Conservation (phyloP, 202 grass and related monocot genomes). For the Zoysia matrella region DNA sequence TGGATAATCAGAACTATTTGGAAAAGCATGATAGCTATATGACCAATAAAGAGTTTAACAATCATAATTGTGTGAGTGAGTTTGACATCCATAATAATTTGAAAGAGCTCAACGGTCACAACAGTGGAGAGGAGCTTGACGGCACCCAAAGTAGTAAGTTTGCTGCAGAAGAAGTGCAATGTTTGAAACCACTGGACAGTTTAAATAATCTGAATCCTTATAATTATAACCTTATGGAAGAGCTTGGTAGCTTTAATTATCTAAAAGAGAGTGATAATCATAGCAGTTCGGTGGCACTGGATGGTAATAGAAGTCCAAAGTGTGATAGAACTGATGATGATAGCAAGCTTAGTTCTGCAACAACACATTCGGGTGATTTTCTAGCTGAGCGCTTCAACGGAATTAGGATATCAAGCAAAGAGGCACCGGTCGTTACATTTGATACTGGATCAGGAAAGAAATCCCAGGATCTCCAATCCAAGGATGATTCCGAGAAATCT, state of each 20-base stretch:
- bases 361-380: constrained; percentile 26
- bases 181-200: not conserved
- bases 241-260: constrained; percentile 13
- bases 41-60: constrained; percentile 16
- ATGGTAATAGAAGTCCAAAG: not conserved
- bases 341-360: constrained; percentile 24
- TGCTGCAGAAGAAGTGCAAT: constrained; percentile 34
- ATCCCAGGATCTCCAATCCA: constrained; percentile 45
- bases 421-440: constrained; percentile 25
- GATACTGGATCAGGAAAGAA: constrained; percentile 48
- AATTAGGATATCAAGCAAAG: constrained; percentile 47
- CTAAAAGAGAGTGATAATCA: constrained; percentile 28
- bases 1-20: not conserved
- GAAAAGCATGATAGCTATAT: not conserved
- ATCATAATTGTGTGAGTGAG: constrained; percentile 2
- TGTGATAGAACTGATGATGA: constrained; percentile 14
- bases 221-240: constrained; percentile 19
- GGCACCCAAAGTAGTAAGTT: constrained; percentile 26
- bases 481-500: constrained; percentile 37
- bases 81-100: not conserved
- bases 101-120: not conserved
- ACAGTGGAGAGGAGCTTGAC: constrained; percentile 23
- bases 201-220: constrained; percentile 15
- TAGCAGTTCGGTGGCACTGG: not conserved
- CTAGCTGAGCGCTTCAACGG: constrained; percentile 45